Conservation (phyloP, 2,329 filamentous ascomycete species). For the Chrysosporium queenslandicum region DNA sequence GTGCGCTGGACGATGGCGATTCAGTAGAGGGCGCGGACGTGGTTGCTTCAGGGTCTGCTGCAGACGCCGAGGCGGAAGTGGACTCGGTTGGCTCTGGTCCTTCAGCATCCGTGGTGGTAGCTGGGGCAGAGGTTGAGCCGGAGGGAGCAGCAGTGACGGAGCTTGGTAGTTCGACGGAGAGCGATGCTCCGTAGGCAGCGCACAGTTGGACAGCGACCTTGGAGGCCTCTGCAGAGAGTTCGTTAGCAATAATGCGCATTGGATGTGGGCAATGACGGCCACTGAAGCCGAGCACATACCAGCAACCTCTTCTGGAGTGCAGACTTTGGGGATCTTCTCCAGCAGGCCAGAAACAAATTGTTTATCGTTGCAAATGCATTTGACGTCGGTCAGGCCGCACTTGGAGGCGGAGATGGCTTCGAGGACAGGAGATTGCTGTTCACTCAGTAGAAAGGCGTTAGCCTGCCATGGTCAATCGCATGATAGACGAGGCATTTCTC, state of each 20-base stretch:
- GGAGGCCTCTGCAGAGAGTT: neutral
- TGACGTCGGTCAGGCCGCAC: neutral
- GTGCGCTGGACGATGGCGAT: neutral
- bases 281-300: neutral
- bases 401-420: neutral
- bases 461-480: neutral
- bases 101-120: neutral
- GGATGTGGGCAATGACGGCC: too few species aligned
- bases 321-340: slow-evolving; percentile 2
- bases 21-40: neutral
- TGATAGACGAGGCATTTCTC: too few species aligned
- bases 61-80: neutral
- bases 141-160: neutral
- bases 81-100: neutral
- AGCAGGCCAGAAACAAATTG: neutral
- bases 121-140: neutral
- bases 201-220: neutral
- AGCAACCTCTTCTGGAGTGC: neutral
- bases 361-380: slow-evolving; percentile 1
- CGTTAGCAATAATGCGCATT: too few species aligned
- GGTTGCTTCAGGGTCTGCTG: neutral
- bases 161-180: neutral
- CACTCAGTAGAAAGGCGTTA: neutral
- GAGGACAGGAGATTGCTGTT: neutral
- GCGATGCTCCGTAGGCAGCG: neutral